Conservation (phyloP, 495 filamentous ascomycete species). For the Xylaria castorea region DNA sequence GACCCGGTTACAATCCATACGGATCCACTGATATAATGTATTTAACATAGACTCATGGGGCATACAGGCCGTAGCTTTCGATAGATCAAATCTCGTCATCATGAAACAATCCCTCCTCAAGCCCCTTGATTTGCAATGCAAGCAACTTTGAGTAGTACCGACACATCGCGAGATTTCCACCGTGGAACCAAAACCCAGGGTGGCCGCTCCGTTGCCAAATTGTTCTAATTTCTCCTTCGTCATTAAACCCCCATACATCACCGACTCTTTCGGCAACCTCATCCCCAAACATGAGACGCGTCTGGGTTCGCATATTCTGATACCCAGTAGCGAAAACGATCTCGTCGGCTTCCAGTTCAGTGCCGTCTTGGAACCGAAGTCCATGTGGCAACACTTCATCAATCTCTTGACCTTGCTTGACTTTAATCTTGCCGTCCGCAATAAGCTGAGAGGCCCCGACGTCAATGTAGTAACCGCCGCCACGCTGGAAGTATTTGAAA, state of each 20-base stretch:
- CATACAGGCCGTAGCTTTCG: neutral
- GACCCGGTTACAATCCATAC: neutral
- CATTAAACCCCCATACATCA: constrained; percentile 69
- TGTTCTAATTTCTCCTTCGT: constrained; percentile 66
- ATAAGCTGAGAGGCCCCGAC: constrained; percentile 66
- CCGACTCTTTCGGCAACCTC: constrained; percentile 60
- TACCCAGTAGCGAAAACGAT: constrained; percentile 73
- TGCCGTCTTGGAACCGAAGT: constrained; percentile 62
- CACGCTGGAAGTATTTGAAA: constrained; percentile 65
- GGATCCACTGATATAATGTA: neutral
- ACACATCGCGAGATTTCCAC: constrained; percentile 67
- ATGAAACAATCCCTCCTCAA: constrained; percentile 33
- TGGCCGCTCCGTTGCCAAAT: constrained; percentile 70
- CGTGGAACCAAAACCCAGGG: constrained; percentile 73
- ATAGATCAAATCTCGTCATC: constrained; percentile 10
- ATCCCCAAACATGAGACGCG: constrained; percentile 64
- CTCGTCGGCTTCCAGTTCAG: constrained; percentile 63
- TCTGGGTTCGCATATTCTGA: constrained; percentile 64
- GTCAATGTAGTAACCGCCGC: constrained; percentile 70
- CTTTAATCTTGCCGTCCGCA: constrained; percentile 65
- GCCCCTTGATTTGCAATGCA: constrained; percentile 56
- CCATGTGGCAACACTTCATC: constrained; percentile 62
- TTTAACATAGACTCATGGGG: neutral
- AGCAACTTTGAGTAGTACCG: constrained; percentile 66
- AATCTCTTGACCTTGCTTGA: constrained; percentile 36